phyloP scores from a whole-genome alignment of 2,329 filamentous ascomycete species.

The Pleomassaria siparia region DNA sequence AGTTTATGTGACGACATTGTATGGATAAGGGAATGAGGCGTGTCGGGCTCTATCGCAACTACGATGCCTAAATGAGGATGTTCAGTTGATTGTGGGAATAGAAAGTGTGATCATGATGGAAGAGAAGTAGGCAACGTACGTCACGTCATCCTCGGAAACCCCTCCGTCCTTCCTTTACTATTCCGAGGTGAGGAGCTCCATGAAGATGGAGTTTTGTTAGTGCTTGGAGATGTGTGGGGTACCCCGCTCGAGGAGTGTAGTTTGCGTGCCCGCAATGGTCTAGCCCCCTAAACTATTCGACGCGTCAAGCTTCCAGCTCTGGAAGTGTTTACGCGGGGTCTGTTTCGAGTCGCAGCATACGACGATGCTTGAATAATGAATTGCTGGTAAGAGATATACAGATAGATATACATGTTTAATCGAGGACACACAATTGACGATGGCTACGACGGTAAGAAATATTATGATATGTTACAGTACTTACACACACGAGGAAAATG shows the following conservation, averaged over 20 bases:
- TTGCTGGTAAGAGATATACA: conserved; percentile 1
- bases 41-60: background rate
- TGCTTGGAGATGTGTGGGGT: conserved; percentile 3
- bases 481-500: background rate
- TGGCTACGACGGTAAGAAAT: background rate
- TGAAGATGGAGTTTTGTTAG: background rate
- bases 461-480: background rate
- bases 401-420: background rate
- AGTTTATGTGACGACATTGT: conserved; percentile 11
- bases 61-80: background rate
- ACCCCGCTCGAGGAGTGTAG: conserved; percentile 4
- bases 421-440: background rate
- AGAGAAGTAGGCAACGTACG: background rate
- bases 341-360: background rate
- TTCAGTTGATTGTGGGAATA: background rate
- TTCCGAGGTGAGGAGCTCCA: background rate
- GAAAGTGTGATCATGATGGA: background rate
- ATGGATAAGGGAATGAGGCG: background rate
- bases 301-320: background rate
- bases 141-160: conserved; percentile 5
- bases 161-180: background rate
- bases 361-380: background rate
- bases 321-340: background rate
- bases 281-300: background rate
- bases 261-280: background rate